phyloP scores from a whole-genome alignment of 208 protist genomes.

The Phytomonas francai region DNA sequence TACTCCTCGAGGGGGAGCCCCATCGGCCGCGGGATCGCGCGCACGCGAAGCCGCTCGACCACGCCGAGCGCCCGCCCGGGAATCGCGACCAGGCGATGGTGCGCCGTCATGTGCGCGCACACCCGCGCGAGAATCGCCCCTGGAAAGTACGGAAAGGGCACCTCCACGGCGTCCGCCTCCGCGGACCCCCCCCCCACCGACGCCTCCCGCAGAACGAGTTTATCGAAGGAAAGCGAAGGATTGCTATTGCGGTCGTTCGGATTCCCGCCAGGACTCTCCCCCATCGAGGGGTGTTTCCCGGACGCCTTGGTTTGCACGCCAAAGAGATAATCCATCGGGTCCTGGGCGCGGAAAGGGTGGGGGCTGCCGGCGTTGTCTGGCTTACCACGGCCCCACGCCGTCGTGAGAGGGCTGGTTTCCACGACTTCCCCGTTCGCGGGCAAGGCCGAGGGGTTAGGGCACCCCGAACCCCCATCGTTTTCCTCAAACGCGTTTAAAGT shows the following conservation, averaged over 20 bases:
- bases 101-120: conserved; percentile 77
- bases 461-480: no score
- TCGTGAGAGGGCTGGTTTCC: no score
- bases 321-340: no score
- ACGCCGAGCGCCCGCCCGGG: conserved; percentile 29
- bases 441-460: no score
- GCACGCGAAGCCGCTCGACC: conserved; percentile 36
- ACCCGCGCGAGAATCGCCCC: conserved; percentile 51
- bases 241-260: conserved; percentile 6
- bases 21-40: conserved; percentile 70
- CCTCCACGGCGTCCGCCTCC: conserved; percentile 24
- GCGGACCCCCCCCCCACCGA: conserved; percentile 4
- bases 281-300: no score
- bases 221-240: neutral
- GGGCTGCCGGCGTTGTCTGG: no score
- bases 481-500: no score
- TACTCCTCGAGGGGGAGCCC: conserved; percentile 62
- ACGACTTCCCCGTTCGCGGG: no score
- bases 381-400: no score
- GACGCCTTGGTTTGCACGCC: no score
- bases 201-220: neutral
- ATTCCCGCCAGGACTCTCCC: no score
- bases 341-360: no score
- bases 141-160: conserved; percentile 68
- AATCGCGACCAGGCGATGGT: conserved; percentile 30